phyloP scores from a whole-genome alignment of 2,329 filamentous ascomycete species.

The Aureobasidium sp. region DNA sequence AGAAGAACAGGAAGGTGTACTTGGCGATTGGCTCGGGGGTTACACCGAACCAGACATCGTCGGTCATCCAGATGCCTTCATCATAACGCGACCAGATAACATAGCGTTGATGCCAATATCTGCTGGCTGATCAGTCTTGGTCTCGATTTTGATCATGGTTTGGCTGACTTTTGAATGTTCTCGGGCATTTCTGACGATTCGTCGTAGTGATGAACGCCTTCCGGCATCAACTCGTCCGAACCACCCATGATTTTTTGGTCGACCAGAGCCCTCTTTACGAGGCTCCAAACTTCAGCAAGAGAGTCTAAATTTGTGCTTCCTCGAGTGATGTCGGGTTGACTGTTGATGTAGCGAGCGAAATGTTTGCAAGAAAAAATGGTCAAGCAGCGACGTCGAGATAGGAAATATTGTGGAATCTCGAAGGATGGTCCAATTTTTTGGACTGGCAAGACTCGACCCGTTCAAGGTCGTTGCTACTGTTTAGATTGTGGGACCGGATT shows the following conservation, averaged over 20 bases:
- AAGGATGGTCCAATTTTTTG: background rate
- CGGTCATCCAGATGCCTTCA: constrained; percentile 80
- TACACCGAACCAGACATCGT: constrained; percentile 94
- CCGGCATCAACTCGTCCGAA: background rate
- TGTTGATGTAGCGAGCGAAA: background rate
- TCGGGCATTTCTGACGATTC: constrained; percentile 63
- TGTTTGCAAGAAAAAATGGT: background rate
- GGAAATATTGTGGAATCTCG: too few relatives aligned
- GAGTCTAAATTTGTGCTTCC: background rate
- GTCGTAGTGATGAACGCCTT: constrained; percentile 65
- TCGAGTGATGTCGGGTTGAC: background rate
- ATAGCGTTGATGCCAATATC: constrained; percentile 86
- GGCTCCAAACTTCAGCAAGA: too few relatives aligned
- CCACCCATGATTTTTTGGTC: background rate
- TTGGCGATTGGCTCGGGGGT: constrained; percentile 87
- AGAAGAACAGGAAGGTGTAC: constrained; percentile 41
- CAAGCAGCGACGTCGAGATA: background rate
- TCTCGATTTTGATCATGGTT: background rate
- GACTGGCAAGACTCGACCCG: too few relatives aligned
- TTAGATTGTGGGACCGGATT: too few relatives aligned
- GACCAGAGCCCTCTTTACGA: background rate
- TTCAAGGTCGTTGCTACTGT: background rate
- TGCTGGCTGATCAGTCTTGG: constrained; percentile 30
- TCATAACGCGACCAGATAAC: constrained; percentile 84
- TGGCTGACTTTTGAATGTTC: constrained; percentile 71